These are phyloP conservation scores for Durusdinium trenchii DNA, from an alignment of 73 alveolate species.

Conservation along the genomic window DNA sequence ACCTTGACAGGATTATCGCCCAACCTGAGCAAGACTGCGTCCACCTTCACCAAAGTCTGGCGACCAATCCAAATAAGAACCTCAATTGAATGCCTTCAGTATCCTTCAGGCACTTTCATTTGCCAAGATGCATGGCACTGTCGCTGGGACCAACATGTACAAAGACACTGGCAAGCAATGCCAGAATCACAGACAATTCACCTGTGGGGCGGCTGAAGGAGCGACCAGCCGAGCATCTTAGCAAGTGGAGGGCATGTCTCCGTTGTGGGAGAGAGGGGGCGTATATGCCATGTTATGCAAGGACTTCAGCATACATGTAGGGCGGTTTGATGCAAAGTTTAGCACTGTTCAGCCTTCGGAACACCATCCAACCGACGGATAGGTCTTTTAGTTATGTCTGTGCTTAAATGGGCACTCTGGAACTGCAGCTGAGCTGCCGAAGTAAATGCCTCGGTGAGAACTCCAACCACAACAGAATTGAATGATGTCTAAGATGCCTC, in stretches of 20 bases:
- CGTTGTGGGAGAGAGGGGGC: too few relatives aligned
- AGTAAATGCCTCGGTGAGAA: conserved; percentile 42
- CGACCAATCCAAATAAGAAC: neutral
- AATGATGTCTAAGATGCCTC: too few relatives aligned
- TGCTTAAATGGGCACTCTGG: too few relatives aligned
- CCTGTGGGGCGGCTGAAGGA: too few relatives aligned
- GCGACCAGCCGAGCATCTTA: too few relatives aligned
- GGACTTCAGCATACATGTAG: too few relatives aligned
- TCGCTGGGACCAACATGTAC: conserved; percentile 54
- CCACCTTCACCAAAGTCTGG: neutral
- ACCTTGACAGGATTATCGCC: conserved; percentile 49
- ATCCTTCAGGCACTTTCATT: neutral
- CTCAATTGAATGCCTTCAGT: neutral
- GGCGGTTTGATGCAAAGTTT: too few relatives aligned
- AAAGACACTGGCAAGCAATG: conserved; percentile 64
- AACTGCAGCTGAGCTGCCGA: conserved; percentile 41
- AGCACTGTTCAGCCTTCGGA: neutral
- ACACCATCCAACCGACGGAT: too few relatives aligned
- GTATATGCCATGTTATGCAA: too few relatives aligned
- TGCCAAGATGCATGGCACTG: conserved; percentile 18
- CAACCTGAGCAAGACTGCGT: conserved; percentile 5
- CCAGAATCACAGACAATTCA: conserved; percentile 50
- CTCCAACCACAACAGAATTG: too few relatives aligned
- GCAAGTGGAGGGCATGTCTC: too few relatives aligned
- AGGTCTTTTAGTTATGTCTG: too few relatives aligned